These are phyloP conservation scores for Abrus pulchellus DNA, from an alignment of 306 rosid species.

Conservation along the genomic window DNA sequence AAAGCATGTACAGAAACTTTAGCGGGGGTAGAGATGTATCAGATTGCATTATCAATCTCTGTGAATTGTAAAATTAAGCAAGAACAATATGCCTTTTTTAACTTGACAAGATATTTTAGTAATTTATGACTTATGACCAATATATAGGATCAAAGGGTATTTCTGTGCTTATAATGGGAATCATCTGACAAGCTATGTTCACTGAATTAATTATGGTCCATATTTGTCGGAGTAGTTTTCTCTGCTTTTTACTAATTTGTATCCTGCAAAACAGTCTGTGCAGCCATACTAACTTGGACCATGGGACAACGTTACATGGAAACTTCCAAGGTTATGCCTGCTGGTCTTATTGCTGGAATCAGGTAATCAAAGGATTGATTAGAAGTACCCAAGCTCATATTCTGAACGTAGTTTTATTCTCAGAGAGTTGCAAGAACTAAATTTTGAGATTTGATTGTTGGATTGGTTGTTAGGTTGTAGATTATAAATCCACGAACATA, in stretches of 20 bases:
- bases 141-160: neutral
- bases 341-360: constrained; percentile 86
- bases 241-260: constrained; percentile 13
- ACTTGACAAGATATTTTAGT: neutral
- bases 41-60: neutral
- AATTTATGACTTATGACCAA: neutral
- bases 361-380: constrained; percentile 60
- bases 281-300: constrained; percentile 66
- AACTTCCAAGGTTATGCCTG: constrained; percentile 89
- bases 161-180: neutral
- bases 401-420: constrained; percentile 10
- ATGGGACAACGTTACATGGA: constrained; percentile 86
- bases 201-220: constrained; percentile 15
- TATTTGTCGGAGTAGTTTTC: neutral
- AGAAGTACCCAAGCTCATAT: neutral
- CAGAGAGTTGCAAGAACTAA: constrained; percentile 3
- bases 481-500: constrained; percentile 16
- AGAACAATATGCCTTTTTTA: neutral
- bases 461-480: constrained; percentile 19
- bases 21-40: neutral
- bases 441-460: constrained; percentile 14
- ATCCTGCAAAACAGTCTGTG: constrained; percentile 65
- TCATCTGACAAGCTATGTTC: constrained; percentile 7
- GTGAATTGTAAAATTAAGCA: neutral
- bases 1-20: neutral